Percentiles rank a stretch among this genome's conserved stretches.
Conservation (phyloP, 176 grass and related monocot species). For the Olyra latifolia region DNA sequence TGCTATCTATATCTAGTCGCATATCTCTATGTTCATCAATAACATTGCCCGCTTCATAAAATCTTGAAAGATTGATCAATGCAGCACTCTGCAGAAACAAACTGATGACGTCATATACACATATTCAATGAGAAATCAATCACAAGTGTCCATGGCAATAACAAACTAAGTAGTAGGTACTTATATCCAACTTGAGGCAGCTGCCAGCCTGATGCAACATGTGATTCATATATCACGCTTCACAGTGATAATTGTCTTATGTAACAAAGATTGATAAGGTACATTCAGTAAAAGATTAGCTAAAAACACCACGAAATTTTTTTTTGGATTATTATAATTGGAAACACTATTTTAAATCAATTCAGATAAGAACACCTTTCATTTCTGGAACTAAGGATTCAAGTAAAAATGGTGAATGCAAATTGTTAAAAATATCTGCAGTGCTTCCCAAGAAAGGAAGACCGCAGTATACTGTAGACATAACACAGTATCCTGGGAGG, state of each 20-base stretch:
- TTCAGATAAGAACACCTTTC: conserved; percentile 12
- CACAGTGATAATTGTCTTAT: background rate
- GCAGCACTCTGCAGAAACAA: conserved; percentile 29
- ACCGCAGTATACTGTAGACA: background rate
- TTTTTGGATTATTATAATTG: no score
- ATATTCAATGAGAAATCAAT: conserved; percentile 22
- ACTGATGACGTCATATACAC: conserved; percentile 10
- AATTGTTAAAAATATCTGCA: background rate
- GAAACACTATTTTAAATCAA: conserved; percentile 15
- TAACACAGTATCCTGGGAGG: background rate
- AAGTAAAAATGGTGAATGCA: conserved; percentile 13
- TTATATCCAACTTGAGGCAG: background rate
- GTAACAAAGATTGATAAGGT: conserved; percentile 1
- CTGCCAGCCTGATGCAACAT: background rate
- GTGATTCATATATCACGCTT: conserved; percentile 10
- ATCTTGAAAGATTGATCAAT: conserved; percentile 20
- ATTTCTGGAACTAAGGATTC: background rate
- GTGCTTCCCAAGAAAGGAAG: conserved; percentile 18
- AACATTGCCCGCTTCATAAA: conserved; percentile 38
- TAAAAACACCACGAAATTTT: background rate
- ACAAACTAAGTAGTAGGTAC: background rate
- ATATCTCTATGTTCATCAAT: conserved; percentile 63
- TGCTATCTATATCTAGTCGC: conserved; percentile 60
- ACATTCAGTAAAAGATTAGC: background rate
- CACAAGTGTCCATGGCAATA: background rate